Evolutionary conservation across 2,329 filamentous ascomycete genomes (phyloP), one percentile per base, ranked within the genome.

Genomic region (Pseudogymnoascus sp.): DNA sequence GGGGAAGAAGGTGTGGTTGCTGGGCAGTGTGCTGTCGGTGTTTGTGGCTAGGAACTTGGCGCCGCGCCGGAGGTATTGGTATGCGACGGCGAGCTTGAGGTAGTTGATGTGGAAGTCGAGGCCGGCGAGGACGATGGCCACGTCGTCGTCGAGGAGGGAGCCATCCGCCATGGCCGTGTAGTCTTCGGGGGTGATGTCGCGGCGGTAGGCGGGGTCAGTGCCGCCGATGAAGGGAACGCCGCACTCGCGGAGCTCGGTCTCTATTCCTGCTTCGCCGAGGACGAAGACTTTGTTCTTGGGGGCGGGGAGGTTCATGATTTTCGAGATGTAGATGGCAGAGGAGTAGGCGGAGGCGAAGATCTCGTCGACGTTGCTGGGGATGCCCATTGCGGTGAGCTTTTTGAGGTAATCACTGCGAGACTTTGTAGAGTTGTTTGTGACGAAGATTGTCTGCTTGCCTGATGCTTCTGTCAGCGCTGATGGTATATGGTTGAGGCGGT

Each of bases 341-440:
- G 91, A 96, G 81, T 99, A 99, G 38, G 92, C 89, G 7, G 93
- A 96, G 64, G 90, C 91, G 72, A 99, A 99, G 67, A 99, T 89
- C 77, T 99, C 94, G 71, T 97, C 91, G 43, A 88, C 84, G 62
- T 83, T 80, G 67, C 85, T 86, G 1, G 88, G 87, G 69, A 99
- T 96, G 54, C 88, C 89, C 72, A 97, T 81, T 60, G 78, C 78
- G 54, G 88, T 84, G 63, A 99, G 87, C 72, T 97, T 99, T 78
- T 93, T 91, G 73, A 89, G 87, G 76, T 99, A 99, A 73, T 97
- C 91, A 58, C 83, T 79, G 61, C 94, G 88, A 9, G 93, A 96
- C 74, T 99, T 99, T 62, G 94, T 97, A 71, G 91, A 97, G 78
- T 99, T 99, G 78, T 99, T 99, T 39, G 94, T 99, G 59, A 99